Evolutionary conservation across 768 basidiomycete species (phyloP).

Genomic region (Boletus huronensis): DNA sequence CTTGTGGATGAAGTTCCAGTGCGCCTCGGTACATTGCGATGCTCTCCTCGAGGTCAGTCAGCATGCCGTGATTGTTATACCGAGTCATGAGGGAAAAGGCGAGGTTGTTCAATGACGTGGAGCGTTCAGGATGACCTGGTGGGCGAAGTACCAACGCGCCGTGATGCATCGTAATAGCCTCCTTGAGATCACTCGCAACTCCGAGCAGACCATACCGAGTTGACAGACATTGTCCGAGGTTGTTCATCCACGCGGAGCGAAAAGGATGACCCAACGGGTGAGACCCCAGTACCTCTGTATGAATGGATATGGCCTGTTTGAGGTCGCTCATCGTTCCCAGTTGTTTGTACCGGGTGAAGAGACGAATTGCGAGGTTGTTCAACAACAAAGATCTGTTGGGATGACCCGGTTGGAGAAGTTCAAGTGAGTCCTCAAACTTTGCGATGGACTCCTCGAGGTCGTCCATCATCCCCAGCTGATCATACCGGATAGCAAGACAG

Average conservation of each 20-base stretch:
- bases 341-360: background rate
- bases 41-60: background rate
- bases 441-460: background rate
- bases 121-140: background rate
- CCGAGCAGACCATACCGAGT: background rate
- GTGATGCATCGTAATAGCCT: conserved; percentile 15
- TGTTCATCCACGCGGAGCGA: conserved; percentile 4
- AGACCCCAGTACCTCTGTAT: background rate
- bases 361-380: background rate
- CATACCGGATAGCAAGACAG: background rate
- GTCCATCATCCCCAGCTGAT: background rate
- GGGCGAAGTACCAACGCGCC: background rate
- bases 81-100: background rate
- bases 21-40: background rate
- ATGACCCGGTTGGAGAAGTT: background rate
- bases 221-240: conserved; percentile 14
- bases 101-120: background rate
- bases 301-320: background rate
- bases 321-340: background rate
- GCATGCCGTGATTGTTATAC: background rate
- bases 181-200: conserved; percentile 12
- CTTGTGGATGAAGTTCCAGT: background rate
- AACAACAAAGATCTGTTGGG: background rate
- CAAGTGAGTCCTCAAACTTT: background rate
- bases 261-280: conserved; percentile 4